A percentile compares a stretch with the other conserved stretches of the same genome.
These are phyloP conservation scores for Coniochaeta sp. DNA, from an alignment of 2,329 filamentous ascomycete species.

Conservation along the genomic window DNA sequence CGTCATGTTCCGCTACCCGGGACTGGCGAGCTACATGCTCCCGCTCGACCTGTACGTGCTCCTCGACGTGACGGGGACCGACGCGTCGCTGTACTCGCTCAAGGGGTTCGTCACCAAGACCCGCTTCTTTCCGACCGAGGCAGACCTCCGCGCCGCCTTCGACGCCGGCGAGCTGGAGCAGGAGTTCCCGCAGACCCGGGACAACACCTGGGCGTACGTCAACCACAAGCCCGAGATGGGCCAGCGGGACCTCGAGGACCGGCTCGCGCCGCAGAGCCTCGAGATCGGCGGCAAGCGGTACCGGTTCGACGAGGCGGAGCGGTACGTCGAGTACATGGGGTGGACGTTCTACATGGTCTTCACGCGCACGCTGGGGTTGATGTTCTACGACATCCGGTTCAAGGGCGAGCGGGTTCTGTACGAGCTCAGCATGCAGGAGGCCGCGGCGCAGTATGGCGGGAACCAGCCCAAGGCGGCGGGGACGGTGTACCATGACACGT, in stretches of 20 bases:
- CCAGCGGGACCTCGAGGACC: slow-evolving; percentile 24
- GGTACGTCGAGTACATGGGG: slow-evolving; percentile 44
- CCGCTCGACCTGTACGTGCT: slow-evolving; percentile 38
- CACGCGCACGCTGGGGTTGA: slow-evolving; percentile 34
- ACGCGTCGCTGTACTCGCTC: slow-evolving; percentile 31
- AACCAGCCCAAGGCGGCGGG: slow-evolving; percentile 33
- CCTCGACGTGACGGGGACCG: slow-evolving; percentile 34
- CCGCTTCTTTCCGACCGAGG: slow-evolving; percentile 26
- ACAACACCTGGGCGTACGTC: slow-evolving; percentile 25
- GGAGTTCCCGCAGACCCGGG: slow-evolving; percentile 24
- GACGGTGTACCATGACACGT: slow-evolving; percentile 34
- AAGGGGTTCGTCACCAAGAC: slow-evolving; percentile 34
- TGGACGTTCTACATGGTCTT: slow-evolving; percentile 44
- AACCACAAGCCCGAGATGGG: slow-evolving; percentile 23
- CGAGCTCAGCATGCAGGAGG: slow-evolving; percentile 45
- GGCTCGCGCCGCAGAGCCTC: slow-evolving; percentile 25
- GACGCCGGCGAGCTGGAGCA: slow-evolving; percentile 26
- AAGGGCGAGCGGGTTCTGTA: slow-evolving; percentile 43
- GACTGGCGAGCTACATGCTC: slow-evolving; percentile 29
- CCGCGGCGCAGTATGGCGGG: slow-evolving; percentile 43
- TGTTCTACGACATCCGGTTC: slow-evolving; percentile 42
- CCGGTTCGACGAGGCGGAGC: slow-evolving; percentile 32
- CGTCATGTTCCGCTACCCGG: slow-evolving; percentile 33
- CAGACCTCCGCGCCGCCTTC: slow-evolving; percentile 26
- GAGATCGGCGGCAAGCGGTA: slow-evolving; percentile 32